Percentiles rank a stretch among this genome's conserved stretches.
phyloP scores from a whole-genome alignment of 441 rosid genomes.

The Populus tomentosa region DNA sequence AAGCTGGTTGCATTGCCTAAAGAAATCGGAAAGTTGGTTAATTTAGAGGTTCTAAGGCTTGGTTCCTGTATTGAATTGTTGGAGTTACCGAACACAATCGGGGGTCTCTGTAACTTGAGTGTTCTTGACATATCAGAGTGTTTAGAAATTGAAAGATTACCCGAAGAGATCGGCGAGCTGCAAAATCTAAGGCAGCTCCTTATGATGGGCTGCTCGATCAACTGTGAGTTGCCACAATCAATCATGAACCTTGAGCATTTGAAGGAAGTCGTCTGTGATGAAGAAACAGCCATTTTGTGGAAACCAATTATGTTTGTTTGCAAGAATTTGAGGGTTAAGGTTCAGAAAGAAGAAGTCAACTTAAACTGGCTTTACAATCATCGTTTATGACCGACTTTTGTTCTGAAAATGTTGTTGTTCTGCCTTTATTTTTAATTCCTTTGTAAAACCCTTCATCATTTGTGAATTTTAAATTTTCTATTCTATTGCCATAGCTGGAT shows the following conservation, averaged over 20 bases:
- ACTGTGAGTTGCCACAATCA: conserved; percentile 27
- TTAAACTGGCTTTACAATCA: conserved; percentile 25
- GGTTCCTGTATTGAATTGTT: conserved; percentile 38
- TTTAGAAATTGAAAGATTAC: conserved; percentile 29
- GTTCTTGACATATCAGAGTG: conserved; percentile 49
- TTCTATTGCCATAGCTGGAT: neutral
- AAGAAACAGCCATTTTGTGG: conserved; percentile 36
- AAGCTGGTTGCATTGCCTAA: conserved; percentile 35
- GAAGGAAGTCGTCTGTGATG: conserved; percentile 41
- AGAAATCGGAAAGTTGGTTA: conserved; percentile 30
- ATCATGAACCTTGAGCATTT: conserved; percentile 31
- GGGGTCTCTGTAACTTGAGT: conserved; percentile 23
- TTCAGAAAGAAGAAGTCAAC: conserved; percentile 28
- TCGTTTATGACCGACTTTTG: neutral
- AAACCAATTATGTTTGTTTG: conserved; percentile 12
- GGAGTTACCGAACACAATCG: conserved; percentile 34
- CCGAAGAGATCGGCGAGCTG: conserved; percentile 39
- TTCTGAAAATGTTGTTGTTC: neutral
- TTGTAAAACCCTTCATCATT: neutral
- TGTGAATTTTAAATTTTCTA: neutral
- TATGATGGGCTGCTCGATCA: conserved; percentile 38
- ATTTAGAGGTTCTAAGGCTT: conserved; percentile 34
- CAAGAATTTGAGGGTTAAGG: conserved; percentile 19
- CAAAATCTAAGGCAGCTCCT: conserved; percentile 29
- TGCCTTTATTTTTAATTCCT: neutral